Evolutionary conservation across 164 flowering plant species (phyloP), one percentile per base, ranked within the genome.

Genomic region (Umbilicus rupestris): DNA sequence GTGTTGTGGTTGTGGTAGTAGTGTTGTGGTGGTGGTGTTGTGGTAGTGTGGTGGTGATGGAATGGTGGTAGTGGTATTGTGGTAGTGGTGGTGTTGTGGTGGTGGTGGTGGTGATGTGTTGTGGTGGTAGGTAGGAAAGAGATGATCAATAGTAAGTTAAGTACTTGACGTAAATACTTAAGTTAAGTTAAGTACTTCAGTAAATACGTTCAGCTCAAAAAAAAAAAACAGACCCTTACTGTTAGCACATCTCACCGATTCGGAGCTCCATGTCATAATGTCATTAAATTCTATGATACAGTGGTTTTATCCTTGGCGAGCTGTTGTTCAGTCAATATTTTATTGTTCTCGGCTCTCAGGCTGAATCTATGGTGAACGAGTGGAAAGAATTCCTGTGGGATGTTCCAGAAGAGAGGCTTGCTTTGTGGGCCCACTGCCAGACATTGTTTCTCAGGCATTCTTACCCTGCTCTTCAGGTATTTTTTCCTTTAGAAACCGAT

Each of bases 361-460:
- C 97, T 72, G 99, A 92, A 76, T 86, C 97, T 46, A 88, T 95
- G 99, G 99, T 92, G 67, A 82, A 87, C 10, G 99, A 95, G 75
- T 95, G 97, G 99, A 95, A 84, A 77, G 97, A 95, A 72, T 95
- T 88, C 71, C 84, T 95, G 63, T 95, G 99, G 99, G 99, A 95
- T 87, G 97, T 95, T 47, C 90, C 94, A 28, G 99, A 95, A 77
- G 99, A 95, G 80, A 83, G 97, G 81, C 79, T 83, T 73, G 93
- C 99, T 70, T 73, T 95, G 65, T 95, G 99, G 99, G 81, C 83
- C 67, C 99, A 95, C 72, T 95, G 99, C 70, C 99, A 95, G 70
- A 81, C 84, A 15, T 78, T 92, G 50, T 95, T 95, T 73, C 71
- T 88, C 39, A 80, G 94, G 84, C 76, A 89, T 80, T 82, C 97